A percentile compares a stretch with the other conserved stretches of the same genome.
Conservation (phyloP, 805 yeast species). For the Grigorovia humatica region DNA sequence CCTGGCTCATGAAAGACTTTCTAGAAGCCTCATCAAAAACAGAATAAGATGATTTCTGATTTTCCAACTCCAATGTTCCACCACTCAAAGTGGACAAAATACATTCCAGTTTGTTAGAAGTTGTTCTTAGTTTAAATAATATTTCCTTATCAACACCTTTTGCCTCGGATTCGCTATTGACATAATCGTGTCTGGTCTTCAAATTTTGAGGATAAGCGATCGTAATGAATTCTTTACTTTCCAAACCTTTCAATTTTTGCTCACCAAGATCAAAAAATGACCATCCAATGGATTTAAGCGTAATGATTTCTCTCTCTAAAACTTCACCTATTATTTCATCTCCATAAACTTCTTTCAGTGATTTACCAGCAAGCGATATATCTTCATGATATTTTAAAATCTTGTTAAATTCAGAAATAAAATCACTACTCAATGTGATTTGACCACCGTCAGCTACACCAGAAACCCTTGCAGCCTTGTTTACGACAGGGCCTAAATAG, state of each 20-base stretch:
- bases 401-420: conserved; percentile 58
- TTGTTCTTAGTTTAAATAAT: conserved; percentile 41
- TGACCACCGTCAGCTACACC: conserved; percentile 99
- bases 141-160: conserved; percentile 29
- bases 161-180: conserved; percentile 25
- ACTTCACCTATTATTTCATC: conserved; percentile 41
- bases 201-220: conserved; percentile 62
- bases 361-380: conserved; percentile 19
- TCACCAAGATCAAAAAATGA: conserved; percentile 65
- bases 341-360: conserved; percentile 35
- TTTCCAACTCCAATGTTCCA: conserved; percentile 19
- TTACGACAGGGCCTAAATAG: conserved; percentile 97
- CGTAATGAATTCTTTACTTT: conserved; percentile 81
- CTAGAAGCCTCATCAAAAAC: conserved; percentile 13
- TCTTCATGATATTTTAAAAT: conserved; percentile 35
- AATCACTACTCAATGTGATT: conserved; percentile 76
- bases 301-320: conserved; percentile 53
- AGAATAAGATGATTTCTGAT: conserved; percentile 1
- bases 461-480: conserved; percentile 85
- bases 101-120: conserved; percentile 49
- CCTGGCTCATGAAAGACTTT: conserved; percentile 13
- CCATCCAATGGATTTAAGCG: conserved; percentile 63
- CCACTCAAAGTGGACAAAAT: conserved; percentile 43
- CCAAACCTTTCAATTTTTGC: conserved; percentile 84
- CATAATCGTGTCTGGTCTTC: conserved; percentile 46